A percentile compares a stretch with the other conserved stretches of the same genome.
These are phyloP conservation scores for Boletus fagicola DNA, from an alignment of 768 basidiomycete species.

Conservation along the genomic window DNA sequence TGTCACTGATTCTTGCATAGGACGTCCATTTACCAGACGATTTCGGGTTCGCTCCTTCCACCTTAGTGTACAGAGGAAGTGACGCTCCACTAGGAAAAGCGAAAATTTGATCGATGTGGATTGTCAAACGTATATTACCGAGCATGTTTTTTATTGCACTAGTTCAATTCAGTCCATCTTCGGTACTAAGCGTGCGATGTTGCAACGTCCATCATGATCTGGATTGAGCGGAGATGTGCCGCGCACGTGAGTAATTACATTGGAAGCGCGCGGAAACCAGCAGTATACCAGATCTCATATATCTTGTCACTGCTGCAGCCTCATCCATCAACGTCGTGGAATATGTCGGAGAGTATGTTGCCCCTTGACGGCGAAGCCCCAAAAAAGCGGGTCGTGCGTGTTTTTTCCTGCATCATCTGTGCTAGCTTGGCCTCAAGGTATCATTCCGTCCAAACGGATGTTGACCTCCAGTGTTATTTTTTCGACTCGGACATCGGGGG, in stretches of 20 bases:
- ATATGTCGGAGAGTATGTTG: constrained; percentile 45
- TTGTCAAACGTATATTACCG: constrained; percentile 7
- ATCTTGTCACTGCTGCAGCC: not conserved
- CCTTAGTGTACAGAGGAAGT: constrained; percentile 70
- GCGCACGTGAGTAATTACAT: constrained; percentile 22
- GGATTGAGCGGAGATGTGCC: not conserved
- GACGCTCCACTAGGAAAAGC: constrained; percentile 63
- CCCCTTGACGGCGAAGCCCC: constrained; percentile 69
- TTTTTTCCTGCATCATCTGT: constrained; percentile 1
- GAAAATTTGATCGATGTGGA: constrained; percentile 45
- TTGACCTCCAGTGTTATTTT: constrained; percentile 82
- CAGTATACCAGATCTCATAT: not conserved
- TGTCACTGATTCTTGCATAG: constrained; percentile 37
- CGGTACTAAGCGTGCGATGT: not conserved
- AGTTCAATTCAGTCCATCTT: not conserved
- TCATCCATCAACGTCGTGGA: constrained; percentile 1
- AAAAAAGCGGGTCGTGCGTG: constrained; percentile 85
- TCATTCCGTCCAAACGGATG: constrained; percentile 3
- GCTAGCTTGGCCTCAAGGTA: constrained; percentile 4
- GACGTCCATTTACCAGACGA: constrained; percentile 66
- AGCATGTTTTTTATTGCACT: constrained; percentile 7
- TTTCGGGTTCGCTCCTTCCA: constrained; percentile 87
- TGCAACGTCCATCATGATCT: not conserved
- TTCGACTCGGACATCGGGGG: constrained; percentile 99
- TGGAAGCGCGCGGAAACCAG: not conserved